Conservation (phyloP, 2,329 filamentous ascomycete species). For the Orbilia ellipsospora region DNA sequence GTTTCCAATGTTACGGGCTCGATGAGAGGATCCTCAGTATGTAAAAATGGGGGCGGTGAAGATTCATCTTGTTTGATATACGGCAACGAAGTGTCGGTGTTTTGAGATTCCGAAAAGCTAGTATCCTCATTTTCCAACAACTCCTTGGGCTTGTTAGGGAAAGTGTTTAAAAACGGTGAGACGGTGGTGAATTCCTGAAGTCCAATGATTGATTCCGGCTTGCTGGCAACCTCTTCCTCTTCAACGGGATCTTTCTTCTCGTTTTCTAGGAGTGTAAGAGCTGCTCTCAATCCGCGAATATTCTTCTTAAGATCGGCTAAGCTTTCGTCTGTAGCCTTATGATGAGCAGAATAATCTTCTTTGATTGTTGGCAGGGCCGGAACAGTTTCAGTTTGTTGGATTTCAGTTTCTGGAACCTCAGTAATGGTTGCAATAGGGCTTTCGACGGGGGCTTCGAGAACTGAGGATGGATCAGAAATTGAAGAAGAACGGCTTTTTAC, state of each 20-base stretch:
- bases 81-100: slow-evolving; percentile 18
- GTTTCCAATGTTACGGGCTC: slow-evolving; percentile 9
- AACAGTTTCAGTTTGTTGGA: slow-evolving; percentile 6
- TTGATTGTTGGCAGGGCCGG: background rate
- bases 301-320: slow-evolving; percentile 50
- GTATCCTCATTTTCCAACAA: slow-evolving; percentile 8
- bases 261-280: slow-evolving; percentile 33
- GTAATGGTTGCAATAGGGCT: slow-evolving; percentile 5
- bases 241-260: slow-evolving; percentile 26
- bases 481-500: slow-evolving; percentile 37
- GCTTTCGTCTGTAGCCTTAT: slow-evolving; percentile 47
- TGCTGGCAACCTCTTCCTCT: slow-evolving; percentile 19
- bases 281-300: slow-evolving; percentile 44
- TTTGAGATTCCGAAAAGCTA: background rate
- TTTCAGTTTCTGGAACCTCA: slow-evolving; percentile 12
- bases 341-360: slow-evolving; percentile 40
- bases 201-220: slow-evolving; percentile 17
- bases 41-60: slow-evolving; percentile 17
- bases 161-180: slow-evolving; percentile 25
- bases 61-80: slow-evolving; percentile 35
- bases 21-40: slow-evolving; percentile 1
- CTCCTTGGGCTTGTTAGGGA: slow-evolving; percentile 19
- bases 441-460: background rate
- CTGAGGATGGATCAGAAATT: slow-evolving; percentile 16
- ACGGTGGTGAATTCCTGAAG: slow-evolving; percentile 34